Evolutionary conservation across 2,329 filamentous ascomycete species (phyloP), one percentile per base, ranked within the genome.

Genomic region (Colletotrichum nymphaeae): DNA sequence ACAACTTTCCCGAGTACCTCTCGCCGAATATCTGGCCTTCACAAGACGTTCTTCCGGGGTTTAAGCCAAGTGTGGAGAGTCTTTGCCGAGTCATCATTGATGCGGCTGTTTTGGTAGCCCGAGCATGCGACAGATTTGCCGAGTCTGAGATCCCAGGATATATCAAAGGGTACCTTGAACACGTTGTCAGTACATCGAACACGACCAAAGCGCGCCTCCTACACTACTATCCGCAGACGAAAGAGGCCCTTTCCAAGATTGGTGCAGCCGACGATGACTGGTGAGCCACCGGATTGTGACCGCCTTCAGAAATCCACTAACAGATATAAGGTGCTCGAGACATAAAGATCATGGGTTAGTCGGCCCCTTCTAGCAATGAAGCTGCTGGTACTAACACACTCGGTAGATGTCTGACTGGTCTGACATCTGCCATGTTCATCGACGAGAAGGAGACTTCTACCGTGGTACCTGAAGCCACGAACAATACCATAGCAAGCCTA

Each of bases 381-480:
- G 19, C 19, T 49, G 42, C 8, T 4, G n/a, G 8, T 22, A 19
- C 42, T 49, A 49, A 49, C 19, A 9, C 42, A 98, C 78, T 56
- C 12, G 53, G 53, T 19, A 95, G 97, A 56, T 98, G 96, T 80
- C 88, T 99, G 37, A 99, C 97, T 0, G 96, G 95, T 16, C 88
- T 99, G 42, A 99, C 97, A 0, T 96, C 93, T 2, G 95, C 96
- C 77, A 98, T 98, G 95, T 98, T 97, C 82, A 89, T 98, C 75
- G 95, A 98, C 79, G 96, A 98, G 84, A 83, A 82, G 42, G 80
- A 81, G 73, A 77, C 85, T 75, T 75, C 78, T 72, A 78, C 84
- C 52, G 76, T 83, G 55, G 80, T 84, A 1, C 81, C 81, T 64
- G 63, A 74, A 77, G 5, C 78, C 78, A 66, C 68, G 58, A 72